Percentiles rank a stretch among this genome's conserved stretches.
Conservation (phyloP, 78 protist genomes). For the Bodo saltans region DNA sequence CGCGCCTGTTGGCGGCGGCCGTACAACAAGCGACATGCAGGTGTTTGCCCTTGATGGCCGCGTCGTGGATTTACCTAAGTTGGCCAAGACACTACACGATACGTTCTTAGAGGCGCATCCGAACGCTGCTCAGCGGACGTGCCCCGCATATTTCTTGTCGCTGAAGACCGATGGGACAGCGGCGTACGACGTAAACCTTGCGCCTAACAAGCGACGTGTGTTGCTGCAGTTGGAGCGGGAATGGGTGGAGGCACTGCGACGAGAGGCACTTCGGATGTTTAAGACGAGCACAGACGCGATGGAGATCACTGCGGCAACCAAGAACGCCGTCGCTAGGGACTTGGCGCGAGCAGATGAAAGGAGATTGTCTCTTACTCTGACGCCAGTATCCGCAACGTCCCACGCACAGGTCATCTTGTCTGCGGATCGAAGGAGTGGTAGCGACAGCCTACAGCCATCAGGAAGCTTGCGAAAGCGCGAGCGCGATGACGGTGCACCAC, state of each 20-base stretch:
- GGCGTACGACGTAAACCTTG: slow-evolving; percentile 85
- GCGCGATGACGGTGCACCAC: too few species aligned
- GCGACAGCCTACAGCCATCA: too few species aligned
- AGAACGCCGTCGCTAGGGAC: background rate
- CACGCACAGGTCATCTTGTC: background rate
- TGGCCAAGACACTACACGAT: background rate
- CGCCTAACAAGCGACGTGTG: slow-evolving; percentile 88
- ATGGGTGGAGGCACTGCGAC: background rate
- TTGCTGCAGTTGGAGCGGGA: slow-evolving; percentile 52
- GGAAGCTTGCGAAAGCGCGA: too few species aligned
- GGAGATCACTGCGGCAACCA: background rate
- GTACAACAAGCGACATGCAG: background rate
- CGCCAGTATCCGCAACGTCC: background rate
- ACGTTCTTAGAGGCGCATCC: background rate
- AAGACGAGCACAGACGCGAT: background rate
- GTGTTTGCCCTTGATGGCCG: background rate
- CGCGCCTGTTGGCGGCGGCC: background rate
- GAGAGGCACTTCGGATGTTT: too few species aligned
- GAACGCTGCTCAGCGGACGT: background rate
- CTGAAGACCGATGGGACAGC: background rate
- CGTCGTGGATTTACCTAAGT: background rate
- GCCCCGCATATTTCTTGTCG: background rate
- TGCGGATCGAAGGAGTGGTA: too few species aligned
- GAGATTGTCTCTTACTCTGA: background rate
- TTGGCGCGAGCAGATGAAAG: background rate